Evolutionary conservation across 2,329 filamentous ascomycete species (phyloP).

Genomic region (Diaporthe batatas): DNA sequence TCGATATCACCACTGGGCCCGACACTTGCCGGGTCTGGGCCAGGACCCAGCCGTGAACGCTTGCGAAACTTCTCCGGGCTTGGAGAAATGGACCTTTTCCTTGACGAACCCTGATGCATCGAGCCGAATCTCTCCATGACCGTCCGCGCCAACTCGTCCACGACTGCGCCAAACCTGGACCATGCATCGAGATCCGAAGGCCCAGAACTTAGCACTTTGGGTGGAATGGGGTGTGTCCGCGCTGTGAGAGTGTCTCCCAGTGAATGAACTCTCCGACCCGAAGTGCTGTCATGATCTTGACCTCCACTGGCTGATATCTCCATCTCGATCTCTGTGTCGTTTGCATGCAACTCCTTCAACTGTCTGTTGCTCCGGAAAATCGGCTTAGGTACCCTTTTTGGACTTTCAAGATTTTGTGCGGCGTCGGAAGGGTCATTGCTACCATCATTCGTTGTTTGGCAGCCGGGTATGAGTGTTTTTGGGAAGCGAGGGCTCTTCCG

Average conservation of each 20-base stretch:
- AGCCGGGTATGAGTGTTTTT: too few relatives aligned
- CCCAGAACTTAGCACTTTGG: too few relatives aligned
- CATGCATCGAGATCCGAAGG: neutral
- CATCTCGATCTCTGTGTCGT: neutral
- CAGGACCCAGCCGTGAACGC: neutral
- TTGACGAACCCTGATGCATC: neutral
- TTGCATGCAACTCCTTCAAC: too few relatives aligned
- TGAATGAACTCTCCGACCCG: neutral
- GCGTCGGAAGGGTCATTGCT: too few relatives aligned
- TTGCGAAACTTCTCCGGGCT: neutral
- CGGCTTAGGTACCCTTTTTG: too few relatives aligned
- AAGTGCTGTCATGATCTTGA: neutral
- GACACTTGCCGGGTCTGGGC: neutral
- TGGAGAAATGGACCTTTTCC: neutral
- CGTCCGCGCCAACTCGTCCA: neutral
- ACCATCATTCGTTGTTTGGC: too few relatives aligned
- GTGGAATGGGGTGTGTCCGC: too few relatives aligned
- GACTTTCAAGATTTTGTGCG: too few relatives aligned
- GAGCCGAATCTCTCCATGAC: neutral
- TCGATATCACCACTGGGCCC: neutral
- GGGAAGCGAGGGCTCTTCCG: too few relatives aligned
- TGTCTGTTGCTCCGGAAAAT: too few relatives aligned
- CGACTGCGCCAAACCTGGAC: neutral
- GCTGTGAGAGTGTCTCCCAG: neutral
- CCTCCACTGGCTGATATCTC: neutral